Evolutionary conservation across 305 asterid species (phyloP).

Genomic region (Plantago coronopus): DNA sequence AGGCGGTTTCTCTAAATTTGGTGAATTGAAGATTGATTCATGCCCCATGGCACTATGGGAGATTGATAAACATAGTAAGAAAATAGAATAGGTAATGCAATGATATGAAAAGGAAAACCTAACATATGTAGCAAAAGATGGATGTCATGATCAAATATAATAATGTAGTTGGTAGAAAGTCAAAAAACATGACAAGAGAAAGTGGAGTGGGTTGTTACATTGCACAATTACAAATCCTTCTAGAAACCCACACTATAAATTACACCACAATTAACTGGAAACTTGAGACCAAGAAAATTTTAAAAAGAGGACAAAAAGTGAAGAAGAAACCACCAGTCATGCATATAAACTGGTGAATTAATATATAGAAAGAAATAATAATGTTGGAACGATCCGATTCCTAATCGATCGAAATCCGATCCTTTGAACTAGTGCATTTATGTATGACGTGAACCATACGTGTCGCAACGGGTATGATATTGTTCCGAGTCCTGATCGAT

Average conservation of each 20-base stretch:
- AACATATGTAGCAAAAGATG: background rate
- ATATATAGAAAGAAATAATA: too few species aligned
- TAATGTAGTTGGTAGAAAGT: slow-evolving; percentile 7
- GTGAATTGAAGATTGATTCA: too few species aligned
- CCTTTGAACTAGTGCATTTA: too few species aligned
- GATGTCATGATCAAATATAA: background rate
- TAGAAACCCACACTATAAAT: background rate
- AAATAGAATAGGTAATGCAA: too few species aligned
- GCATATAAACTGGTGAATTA: slow-evolving; percentile 1
- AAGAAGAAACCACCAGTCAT: background rate
- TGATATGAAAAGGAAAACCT: background rate
- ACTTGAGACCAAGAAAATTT: background rate
- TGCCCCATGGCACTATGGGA: too few species aligned
- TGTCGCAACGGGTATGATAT: too few species aligned
- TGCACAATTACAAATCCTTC: background rate
- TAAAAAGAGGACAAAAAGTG: background rate
- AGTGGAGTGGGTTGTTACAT: background rate
- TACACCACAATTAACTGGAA: slow-evolving; percentile 2
- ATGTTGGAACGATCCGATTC: too few species aligned
- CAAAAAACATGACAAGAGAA: slow-evolving; percentile 6
- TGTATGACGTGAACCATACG: too few species aligned
- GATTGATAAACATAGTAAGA: too few species aligned
- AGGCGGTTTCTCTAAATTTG: too few species aligned
- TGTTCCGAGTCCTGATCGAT: too few species aligned
- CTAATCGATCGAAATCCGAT: too few species aligned